Percentiles rank a stretch among this genome's conserved stretches.
These are phyloP conservation scores for Sugiyamaella marilandica DNA, from an alignment of 805 yeast species.

Conservation along the genomic window DNA sequence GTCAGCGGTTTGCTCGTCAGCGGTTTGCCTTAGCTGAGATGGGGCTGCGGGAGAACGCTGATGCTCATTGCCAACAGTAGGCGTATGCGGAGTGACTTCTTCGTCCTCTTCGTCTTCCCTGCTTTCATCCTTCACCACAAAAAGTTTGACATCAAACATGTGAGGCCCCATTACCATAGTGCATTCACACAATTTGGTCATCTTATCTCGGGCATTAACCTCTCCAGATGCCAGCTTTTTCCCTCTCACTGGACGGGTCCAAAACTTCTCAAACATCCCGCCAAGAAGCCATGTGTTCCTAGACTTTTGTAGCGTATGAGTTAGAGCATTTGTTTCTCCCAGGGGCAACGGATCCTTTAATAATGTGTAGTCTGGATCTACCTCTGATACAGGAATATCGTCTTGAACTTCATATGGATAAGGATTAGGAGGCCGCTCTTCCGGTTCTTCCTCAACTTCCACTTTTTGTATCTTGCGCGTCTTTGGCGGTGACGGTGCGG, in stretches of 20 bases:
- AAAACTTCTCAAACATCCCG: constrained; percentile 68
- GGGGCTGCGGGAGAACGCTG: not conserved
- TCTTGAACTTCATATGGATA: constrained; percentile 61
- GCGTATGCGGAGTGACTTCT: constrained; percentile 10
- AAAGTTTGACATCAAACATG: constrained; percentile 66
- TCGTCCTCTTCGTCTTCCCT: constrained; percentile 33
- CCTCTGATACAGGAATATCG: constrained; percentile 62
- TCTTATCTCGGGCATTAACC: constrained; percentile 69
- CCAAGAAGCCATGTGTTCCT: constrained; percentile 62
- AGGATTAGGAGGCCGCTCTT: not conserved
- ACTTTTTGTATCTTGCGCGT: not conserved
- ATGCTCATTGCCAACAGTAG: not conserved
- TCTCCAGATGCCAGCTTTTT: constrained; percentile 42
- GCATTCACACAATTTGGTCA: constrained; percentile 84
- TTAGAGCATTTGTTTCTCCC: constrained; percentile 54
- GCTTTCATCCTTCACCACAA: constrained; percentile 74
- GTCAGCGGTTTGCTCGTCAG: constrained; percentile 11
- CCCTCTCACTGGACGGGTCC: constrained; percentile 68
- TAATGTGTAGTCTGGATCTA: constrained; percentile 58
- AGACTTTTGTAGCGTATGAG: constrained; percentile 58
- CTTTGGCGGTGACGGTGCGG: not conserved
- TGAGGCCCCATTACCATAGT: constrained; percentile 77
- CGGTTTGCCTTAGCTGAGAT: constrained; percentile 8
- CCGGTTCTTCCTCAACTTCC: not conserved
- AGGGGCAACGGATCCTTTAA: constrained; percentile 63